phyloP scores from a whole-genome alignment of 768 basidiomycete species.

The Mycena olivaceomarginata region DNA sequence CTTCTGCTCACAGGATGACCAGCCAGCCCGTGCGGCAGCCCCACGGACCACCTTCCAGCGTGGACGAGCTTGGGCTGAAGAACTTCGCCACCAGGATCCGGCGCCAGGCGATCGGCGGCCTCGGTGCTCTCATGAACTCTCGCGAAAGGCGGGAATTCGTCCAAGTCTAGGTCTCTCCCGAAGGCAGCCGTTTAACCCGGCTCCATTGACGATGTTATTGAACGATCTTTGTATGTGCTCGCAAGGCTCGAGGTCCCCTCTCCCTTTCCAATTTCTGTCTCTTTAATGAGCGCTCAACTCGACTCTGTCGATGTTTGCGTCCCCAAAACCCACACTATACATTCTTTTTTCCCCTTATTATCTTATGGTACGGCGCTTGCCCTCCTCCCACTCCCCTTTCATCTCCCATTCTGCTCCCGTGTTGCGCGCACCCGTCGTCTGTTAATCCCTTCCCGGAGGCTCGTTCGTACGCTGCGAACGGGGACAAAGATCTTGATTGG shows the following conservation, averaged over 20 bases:
- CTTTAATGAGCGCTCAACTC: conserved; percentile 33
- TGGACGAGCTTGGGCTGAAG: conserved; percentile 90
- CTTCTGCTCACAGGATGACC: conserved; percentile 69
- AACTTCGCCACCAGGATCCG: conserved; percentile 93
- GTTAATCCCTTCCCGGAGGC: conserved; percentile 18
- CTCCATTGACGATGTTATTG: conserved; percentile 32
- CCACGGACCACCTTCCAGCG: conserved; percentile 90
- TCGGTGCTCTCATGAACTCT: conserved; percentile 87
- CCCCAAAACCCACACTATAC: conserved; percentile 43
- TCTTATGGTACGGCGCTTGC: conserved; percentile 30
- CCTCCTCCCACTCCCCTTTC: conserved; percentile 13
- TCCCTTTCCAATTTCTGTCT: conserved; percentile 23
- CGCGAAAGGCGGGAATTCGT: conserved; percentile 87
- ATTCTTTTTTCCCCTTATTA: conserved; percentile 43
- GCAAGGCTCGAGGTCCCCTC: conserved; percentile 39
- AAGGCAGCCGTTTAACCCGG: background rate
- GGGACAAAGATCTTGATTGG: background rate
- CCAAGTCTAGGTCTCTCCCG: conserved; percentile 70
- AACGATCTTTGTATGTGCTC: conserved; percentile 36
- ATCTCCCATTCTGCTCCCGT: conserved; percentile 9
- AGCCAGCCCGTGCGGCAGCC: conserved; percentile 91
- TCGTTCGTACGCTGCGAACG: conserved; percentile 21
- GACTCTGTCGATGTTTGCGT: conserved; percentile 29
- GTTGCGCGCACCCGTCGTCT: conserved; percentile 16
- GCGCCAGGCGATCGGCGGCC: conserved; percentile 88